Base-by-base conservation (phyloP, 768 basidiomycete species). In the Termitomyces sp. region DNA sequence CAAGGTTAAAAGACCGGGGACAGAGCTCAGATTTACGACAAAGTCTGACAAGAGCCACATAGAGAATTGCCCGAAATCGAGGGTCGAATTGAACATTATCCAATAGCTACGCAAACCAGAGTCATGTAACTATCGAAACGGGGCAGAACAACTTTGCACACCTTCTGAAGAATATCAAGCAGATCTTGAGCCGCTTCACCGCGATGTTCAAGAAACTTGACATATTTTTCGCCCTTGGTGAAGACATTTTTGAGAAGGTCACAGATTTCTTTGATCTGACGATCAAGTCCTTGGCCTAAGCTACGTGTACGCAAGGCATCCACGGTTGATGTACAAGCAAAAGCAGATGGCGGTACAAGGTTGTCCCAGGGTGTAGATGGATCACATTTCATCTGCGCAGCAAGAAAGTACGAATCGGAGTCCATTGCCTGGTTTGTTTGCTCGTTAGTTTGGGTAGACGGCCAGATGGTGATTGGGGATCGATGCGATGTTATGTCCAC, bases 91-190 rank as follows among this genome's bases (percentile, higher is more conserved):
- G 30, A 32, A 8, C 30, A 32, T 32, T 3, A 48, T 67, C 65
- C 34, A 69, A 44, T 17, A 58, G 30, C 62, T 63, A 41, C 11
- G 27, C 27, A 54, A 21, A 59, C n/a, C n/a, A n/a, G n/a, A n/a
- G n/a, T n/a, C n/a, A n/a, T n/a, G n/a, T n/a, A n/a, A n/a, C n/a
- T n/a, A n/a, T n/a, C n/a, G n/a, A n/a, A n/a, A n/a, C n/a, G 30
- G 30, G 30, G 8, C 5, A 39, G 43, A 42, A n/a, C 17, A 14
- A 55, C 9, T 34, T 50, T 30, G n/a, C 41, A 16, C 44, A 69
- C 68, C 54, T 63, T 63, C 55, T 69, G 67, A 6, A 69, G 44
- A 21, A 68, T 43, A 52, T 68, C 57, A 25, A 69, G 58, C 21
- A 65, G 17, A 5, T 53, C 57, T 39, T 66, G 59, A 6, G 64